Evolutionary conservation across 805 yeast species (phyloP), one percentile per base, ranked within the genome.

Genomic region (Pichia phayaonensis): DNA sequence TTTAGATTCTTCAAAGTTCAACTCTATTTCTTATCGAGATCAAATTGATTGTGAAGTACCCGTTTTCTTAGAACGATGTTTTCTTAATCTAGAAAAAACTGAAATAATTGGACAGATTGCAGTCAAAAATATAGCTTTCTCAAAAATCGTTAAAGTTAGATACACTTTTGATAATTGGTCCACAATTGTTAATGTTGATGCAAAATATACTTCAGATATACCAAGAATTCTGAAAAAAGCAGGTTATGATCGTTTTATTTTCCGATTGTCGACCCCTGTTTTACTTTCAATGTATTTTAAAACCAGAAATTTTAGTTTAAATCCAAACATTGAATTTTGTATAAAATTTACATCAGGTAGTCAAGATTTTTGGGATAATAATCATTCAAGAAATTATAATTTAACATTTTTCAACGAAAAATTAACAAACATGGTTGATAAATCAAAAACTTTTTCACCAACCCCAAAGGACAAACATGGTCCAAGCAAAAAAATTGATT

Each of bases 131-230:
- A 48, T 87, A 5, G 73, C 84, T 12, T 90, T 73, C 66, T 75
- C 79, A 36, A 90, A 90, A 65, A 61, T 67, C 26, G 84, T 92
- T 20, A 75, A 79, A 16, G 75, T 86, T 16, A 73, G 90, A 49
- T 90, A 88, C 67, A 80, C 96, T 0, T 72, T 81, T 55, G 89
- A 92, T 63, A 69, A 74, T 59, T 90, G 98, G 98, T 70, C 69
- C 42, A 83, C 95, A 0, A 79, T 83, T 22, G 73, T 80, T 41
- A 92, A 86, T 61, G 76, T 84, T 31, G 81, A 80, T 41, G 85
- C 90, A 4, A 56, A 62, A 4, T 89, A 78, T 67, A 72, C 75
- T 2, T 74, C 77, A 4, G 88, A 84, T 52, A 61, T 74, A 1
- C 81, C 84, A 7, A 62, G 73, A 40, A 63, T 74, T 8, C 66